Percentiles rank a stretch among this genome's conserved stretches.
These are phyloP conservation scores for Colletotrichum spinosum DNA, from an alignment of 2,329 filamentous ascomycete species.

Conservation along the genomic window DNA sequence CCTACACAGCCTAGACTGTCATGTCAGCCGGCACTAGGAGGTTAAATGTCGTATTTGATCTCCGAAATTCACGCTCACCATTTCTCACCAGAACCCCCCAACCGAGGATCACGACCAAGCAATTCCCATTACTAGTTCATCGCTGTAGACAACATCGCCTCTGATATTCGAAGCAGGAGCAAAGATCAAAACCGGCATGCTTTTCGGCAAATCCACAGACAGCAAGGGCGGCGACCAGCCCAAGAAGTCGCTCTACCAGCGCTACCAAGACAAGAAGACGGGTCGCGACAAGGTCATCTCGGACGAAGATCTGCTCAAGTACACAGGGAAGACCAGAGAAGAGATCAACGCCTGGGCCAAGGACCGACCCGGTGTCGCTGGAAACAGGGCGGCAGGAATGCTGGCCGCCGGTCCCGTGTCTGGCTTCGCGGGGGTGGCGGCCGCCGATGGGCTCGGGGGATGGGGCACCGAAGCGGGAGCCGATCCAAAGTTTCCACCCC, in stretches of 20 bases:
- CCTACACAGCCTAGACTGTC: too few relatives aligned
- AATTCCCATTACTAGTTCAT: too few relatives aligned
- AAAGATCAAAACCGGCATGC: conserved; percentile 4
- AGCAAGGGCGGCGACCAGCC: conserved; percentile 6
- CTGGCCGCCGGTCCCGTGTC: conserved; percentile 44
- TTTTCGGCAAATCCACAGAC: conserved; percentile 20
- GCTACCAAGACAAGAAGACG: conserved; percentile 47
- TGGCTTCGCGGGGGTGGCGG: conserved; percentile 46
- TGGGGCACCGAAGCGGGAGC: conserved; percentile 48
- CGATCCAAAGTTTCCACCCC: conserved; percentile 51
- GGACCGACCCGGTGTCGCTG: conserved; percentile 52
- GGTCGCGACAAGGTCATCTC: conserved; percentile 43
- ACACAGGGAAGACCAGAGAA: conserved; percentile 51
- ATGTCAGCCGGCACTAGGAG: too few relatives aligned
- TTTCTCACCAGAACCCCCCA: too few relatives aligned
- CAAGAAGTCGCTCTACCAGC: conserved; percentile 48
- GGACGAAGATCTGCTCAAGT: conserved; percentile 54
- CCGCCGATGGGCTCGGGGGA: conserved; percentile 47
- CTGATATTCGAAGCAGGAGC: too few relatives aligned
- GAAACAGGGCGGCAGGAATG: conserved; percentile 52
- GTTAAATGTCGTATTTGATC: too few relatives aligned
- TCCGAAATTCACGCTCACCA: too few relatives aligned
- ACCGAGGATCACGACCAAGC: too few relatives aligned
- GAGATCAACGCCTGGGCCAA: conserved; percentile 52
- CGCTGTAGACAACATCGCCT: too few relatives aligned